Conservation (phyloP, 2,329 filamentous ascomycete genomes). For the Metarhizium humberi region DNA sequence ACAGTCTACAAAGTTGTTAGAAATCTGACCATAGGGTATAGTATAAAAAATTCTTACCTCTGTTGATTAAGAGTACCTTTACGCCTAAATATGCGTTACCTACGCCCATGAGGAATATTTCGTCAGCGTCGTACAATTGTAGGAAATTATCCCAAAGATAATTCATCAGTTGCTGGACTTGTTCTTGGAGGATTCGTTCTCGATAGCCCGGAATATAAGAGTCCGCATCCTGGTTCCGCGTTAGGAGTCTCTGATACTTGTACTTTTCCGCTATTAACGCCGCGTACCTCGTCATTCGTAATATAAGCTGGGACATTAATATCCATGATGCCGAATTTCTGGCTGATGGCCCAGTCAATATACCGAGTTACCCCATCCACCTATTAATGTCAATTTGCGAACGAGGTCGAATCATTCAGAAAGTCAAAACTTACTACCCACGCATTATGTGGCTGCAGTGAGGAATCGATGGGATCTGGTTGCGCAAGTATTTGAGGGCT, state of each 20-base stretch:
- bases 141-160: conserved; percentile 98
- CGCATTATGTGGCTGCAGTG: conserved; percentile 72
- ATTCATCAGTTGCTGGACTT: conserved; percentile 63
- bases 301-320: conserved; percentile 80
- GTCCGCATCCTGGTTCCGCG: conserved; percentile 34
- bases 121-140: conserved; percentile 60
- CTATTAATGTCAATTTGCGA: conserved; percentile 32
- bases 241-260: neutral
- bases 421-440: conserved; percentile 60
- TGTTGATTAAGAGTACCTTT: conserved; percentile 67
- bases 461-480: conserved; percentile 60
- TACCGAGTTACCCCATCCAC: conserved; percentile 74
- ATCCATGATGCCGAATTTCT: conserved; percentile 79
- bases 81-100: conserved; percentile 84
- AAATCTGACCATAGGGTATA: neutral
- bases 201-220: conserved; percentile 33
- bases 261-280: neutral
- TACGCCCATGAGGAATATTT: conserved; percentile 79
- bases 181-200: conserved; percentile 42
- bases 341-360: conserved; percentile 70
- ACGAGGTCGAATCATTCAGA: neutral
- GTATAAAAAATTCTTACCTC: conserved; percentile 43
- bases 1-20: conserved; percentile 37
- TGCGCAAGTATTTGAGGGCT: conserved; percentile 61
- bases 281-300: conserved; percentile 48